These are phyloP conservation scores for Claviceps humidiphila DNA, from an alignment of 2,329 filamentous ascomycete species.

Conservation along the genomic window DNA sequence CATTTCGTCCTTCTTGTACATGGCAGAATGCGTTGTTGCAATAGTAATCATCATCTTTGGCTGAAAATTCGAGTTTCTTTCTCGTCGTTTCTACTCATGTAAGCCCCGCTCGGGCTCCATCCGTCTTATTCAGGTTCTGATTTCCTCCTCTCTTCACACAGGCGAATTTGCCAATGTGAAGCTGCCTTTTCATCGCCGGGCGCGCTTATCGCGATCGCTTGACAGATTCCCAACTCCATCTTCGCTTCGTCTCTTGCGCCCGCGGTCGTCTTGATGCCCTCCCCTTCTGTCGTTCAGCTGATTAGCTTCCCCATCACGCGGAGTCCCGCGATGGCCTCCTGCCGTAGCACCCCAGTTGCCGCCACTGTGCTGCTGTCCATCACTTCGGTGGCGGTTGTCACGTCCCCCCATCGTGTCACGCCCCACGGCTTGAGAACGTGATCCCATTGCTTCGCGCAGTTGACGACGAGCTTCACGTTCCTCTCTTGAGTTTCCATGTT, in stretches of 20 bases:
- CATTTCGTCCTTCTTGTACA: not conserved
- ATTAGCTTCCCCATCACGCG: conserved; percentile 17
- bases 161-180: not conserved
- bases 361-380: conserved; percentile 10
- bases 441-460: conserved; percentile 17
- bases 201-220: conserved; percentile 41
- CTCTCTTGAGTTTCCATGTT: conserved; percentile 15
- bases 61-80: not conserved
- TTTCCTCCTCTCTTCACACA: not conserved
- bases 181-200: conserved; percentile 27
- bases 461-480: conserved; percentile 22
- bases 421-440: conserved; percentile 14
- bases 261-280: conserved; percentile 22
- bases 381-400: conserved; percentile 20
- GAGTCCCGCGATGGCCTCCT: conserved; percentile 16
- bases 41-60: not conserved
- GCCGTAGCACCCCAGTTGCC: conserved; percentile 10
- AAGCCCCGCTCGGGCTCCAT: not conserved
- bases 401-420: conserved; percentile 19
- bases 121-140: not conserved
- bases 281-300: conserved; percentile 20
- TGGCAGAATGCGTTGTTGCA: not conserved
- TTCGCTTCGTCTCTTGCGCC: conserved; percentile 31
- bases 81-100: not conserved
- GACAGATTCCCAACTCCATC: conserved; percentile 26